Base-by-base conservation (phyloP, 1,139 yeast species). In the Pichia sp. region DNA sequence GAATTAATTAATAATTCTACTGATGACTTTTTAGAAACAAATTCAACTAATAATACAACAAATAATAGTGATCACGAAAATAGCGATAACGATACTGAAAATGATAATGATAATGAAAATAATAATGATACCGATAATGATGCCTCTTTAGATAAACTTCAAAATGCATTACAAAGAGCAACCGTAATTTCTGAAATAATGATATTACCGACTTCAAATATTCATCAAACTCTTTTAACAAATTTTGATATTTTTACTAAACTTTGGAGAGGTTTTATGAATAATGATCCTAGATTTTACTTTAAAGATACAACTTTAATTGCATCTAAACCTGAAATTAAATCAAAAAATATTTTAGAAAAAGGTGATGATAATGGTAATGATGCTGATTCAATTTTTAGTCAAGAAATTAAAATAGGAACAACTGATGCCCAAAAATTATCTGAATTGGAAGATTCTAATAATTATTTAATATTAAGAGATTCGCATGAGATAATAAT, bases 401-500 rank as follows among this genome's bases (percentile, higher is more conserved):
- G 37, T 13, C 34, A 36, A 15, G 20, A 33, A 13, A 40, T 43
- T 5, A 37, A 32, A 15, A 33, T 43, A 2, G 15, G 20, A 13
- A 18, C 38, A 16, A 47, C 50, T 7, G 51, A 49, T 38, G 34
- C 43, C 11, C 49, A 48, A 29, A 48, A 45, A 37, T 31, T 48
- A 20, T 29, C 46, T 4, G 50, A 48, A 33, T 27, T 48, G n/a
- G 51, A 49, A 35, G 47, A 43, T n/a, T 42, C 45, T 8, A 46
- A 43, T 21, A 43, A 45, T 31, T 47, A 45, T 28, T 37, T 30
- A 6, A 32, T 23, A 11, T 25, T 50, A 16, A 27, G 51, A 26
- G 50, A 46, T 33, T 31, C 50, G 82, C 95, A 31, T 77, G 87
- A 47, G 69, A 82, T 53, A 80, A 93, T 27, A 77, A 89, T 16